Base-by-base conservation (phyloP, 2,329 filamentous ascomycete species). In the Aspergillus sp. region DNA sequence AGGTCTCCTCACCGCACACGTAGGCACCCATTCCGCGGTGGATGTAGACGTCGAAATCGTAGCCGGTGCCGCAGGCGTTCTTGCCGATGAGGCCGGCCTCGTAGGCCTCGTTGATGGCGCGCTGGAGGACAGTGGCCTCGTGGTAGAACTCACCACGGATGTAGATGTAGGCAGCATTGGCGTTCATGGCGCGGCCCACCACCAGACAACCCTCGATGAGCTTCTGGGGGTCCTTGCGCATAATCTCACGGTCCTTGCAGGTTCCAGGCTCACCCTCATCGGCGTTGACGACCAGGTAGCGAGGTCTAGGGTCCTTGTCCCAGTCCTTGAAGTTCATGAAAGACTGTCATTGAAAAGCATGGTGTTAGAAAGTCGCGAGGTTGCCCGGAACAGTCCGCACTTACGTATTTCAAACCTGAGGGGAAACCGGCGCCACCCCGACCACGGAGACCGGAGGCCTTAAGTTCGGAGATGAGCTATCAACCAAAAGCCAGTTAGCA, bases 241-340 rank as follows among this genome's bases (percentile, higher is more conserved):
- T 99, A 64, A 99, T 99, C 76, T 99, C 94, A 70, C 94, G 88
- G 76, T 99, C 94, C 80, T 99, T 99, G 86, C 94, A 99, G 49
- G 94, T 99, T 74, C 94, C 94, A 26, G 94, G 94, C 77, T 99
- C 94, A 68, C 94, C 94, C 79, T 99, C 94, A 73, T 99, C 94
- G 62, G 94, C 94, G 70, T 99, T 99, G 79, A 99, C 90, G 56
- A 99, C 93, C 50, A 99, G 81, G 71, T 99, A 99, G 68, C 94
- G 87, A 60, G 94, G 94, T 77, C 95, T 95, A 65, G 76, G 88
- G 73, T 97, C 94, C 79, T 99, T 95, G 68, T 99, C 93, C 94
- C 94, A 99, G 67, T 91, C 94, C 78, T 96, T 96, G 82, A 93
- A 92, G 82, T 99, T 99, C 94, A 99, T 99, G 77, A 99, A 99